Base-by-base conservation (phyloP, 1,284 basidiomycete genomes). In the Cutaneotrichosporon mucoides region DNA sequence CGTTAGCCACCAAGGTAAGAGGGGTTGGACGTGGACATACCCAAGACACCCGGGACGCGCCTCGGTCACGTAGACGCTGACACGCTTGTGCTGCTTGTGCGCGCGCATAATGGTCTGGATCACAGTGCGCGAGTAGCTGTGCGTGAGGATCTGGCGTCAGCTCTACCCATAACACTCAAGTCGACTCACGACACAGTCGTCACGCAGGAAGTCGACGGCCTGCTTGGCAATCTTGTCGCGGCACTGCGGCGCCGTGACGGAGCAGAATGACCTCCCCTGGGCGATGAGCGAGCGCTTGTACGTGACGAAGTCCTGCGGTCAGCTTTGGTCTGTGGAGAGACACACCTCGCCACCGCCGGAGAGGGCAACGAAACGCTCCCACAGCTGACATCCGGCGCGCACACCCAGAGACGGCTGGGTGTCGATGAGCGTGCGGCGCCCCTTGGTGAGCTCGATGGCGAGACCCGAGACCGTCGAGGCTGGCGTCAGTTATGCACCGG, bases 71-170 rank as follows among this genome's bases (percentile, higher is more conserved):
- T 93, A 99, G 46, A 99, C 95, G 70, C 89, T 90, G 78, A 99
- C 92, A 57, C 93, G 84, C 80, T 97, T 98, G 73, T 86, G 85
- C 64, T 80, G 78, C 72, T 88, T 84, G 76, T 95, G 88, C 6
- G 94, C 93, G 63, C 87, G 84, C 53, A 98, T 83, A 53, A 99
- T 83, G 15, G 94, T 89, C 77, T 92, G 88, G 82, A 96, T 89
- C 50, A 99, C 95, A 34, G 98, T 94, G 67, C 96, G 83, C 46
- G 96, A 99, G 80, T 93, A 92, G 24, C 89, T 91, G 79, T 98
- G 95, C 4, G 92, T 97, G 61, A 98, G 83, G 71, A 97, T 93
- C 90, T 93, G 75, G 10, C 4, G 52, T 57, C 45, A 60, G 43
- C 12, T 44, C 47, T 16, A 15, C 10, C 53, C 2, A 24, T 16